phyloP scores from a whole-genome alignment of 108 stramenopile species.

The Cyclostephanos tholiformis region DNA sequence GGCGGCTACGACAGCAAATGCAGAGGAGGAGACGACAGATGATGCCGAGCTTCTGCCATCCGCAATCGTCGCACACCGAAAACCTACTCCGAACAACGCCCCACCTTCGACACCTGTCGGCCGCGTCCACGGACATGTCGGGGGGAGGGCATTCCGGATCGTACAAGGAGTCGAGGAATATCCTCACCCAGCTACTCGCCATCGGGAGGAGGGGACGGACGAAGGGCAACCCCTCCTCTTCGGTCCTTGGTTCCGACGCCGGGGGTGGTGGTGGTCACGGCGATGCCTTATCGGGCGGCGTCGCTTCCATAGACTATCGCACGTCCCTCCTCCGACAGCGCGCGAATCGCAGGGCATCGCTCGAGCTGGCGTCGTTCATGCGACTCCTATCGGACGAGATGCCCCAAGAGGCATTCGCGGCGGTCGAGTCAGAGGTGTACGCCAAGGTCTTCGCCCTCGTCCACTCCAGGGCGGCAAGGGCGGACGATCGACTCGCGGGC shows the following conservation, averaged over 20 bases:
- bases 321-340: conserved; percentile 56
- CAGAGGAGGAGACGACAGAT: conserved; percentile 11
- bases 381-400: conserved; percentile 81
- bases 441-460: conserved; percentile 75
- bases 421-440: conserved; percentile 81
- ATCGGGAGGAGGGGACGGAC: neutral
- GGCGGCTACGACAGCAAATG: conserved; percentile 4
- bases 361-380: conserved; percentile 77
- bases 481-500: conserved; percentile 74
- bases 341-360: conserved; percentile 68
- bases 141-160: conserved; percentile 39
- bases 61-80: conserved; percentile 58
- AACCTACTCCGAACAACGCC: conserved; percentile 74
- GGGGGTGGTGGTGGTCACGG: conserved; percentile 34
- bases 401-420: conserved; percentile 80
- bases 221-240: conserved; percentile 50
- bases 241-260: conserved; percentile 50
- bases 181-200: neutral
- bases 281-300: neutral
- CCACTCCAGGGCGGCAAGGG: conserved; percentile 56
- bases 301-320: conserved; percentile 54
- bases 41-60: conserved; percentile 32
- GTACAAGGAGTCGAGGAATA: conserved; percentile 12
- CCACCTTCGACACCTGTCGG: conserved; percentile 73
- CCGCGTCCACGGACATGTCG: conserved; percentile 74